phyloP scores from a whole-genome alignment of 1,284 basidiomycete genomes.

The Boletus hoseneyae region DNA sequence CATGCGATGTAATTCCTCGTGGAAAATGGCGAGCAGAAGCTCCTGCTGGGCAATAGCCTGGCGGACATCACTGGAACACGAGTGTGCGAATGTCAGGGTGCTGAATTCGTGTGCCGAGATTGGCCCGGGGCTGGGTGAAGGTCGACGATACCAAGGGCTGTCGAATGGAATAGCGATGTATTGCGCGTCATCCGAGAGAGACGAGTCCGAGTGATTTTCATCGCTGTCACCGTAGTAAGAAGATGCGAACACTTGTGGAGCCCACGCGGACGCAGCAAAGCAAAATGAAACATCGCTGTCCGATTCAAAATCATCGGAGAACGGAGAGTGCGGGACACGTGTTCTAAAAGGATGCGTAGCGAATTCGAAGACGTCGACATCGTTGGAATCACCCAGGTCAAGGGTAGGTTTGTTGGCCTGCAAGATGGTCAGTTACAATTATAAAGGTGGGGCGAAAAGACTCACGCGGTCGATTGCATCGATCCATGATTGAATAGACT shows the following conservation, averaged over 20 bases:
- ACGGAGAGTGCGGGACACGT: conserved; percentile 15
- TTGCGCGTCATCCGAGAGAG: conserved; percentile 23
- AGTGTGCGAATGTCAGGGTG: conserved; percentile 20
- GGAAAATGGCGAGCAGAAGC: conserved; percentile 29
- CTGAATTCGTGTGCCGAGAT: conserved; percentile 19
- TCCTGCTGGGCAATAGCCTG: conserved; percentile 33
- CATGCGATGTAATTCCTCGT: conserved; percentile 26
- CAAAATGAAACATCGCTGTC: conserved; percentile 15
- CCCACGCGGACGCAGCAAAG: conserved; percentile 22
- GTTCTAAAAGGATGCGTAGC: conserved; percentile 21
- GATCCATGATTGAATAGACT: conserved; percentile 29
- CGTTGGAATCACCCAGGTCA: conserved; percentile 1
- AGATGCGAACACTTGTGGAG: conserved; percentile 13
- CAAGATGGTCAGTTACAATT: conserved; percentile 2
- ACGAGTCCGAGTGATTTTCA: conserved; percentile 19
- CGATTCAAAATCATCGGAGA: conserved; percentile 23
- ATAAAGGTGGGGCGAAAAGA: background rate
- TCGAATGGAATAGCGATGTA: conserved; percentile 31
- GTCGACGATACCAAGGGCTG: conserved; percentile 32
- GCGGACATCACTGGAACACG: conserved; percentile 32
- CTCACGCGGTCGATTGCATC: conserved; percentile 24
- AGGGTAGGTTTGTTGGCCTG: conserved; percentile 16
- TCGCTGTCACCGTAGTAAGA: conserved; percentile 21
- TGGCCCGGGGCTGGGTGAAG: conserved; percentile 20
- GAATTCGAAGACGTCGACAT: conserved; percentile 13